These are phyloP conservation scores for Botryosphaeria agaves DNA, from an alignment of 2,329 filamentous ascomycete genomes.

Conservation along the genomic window DNA sequence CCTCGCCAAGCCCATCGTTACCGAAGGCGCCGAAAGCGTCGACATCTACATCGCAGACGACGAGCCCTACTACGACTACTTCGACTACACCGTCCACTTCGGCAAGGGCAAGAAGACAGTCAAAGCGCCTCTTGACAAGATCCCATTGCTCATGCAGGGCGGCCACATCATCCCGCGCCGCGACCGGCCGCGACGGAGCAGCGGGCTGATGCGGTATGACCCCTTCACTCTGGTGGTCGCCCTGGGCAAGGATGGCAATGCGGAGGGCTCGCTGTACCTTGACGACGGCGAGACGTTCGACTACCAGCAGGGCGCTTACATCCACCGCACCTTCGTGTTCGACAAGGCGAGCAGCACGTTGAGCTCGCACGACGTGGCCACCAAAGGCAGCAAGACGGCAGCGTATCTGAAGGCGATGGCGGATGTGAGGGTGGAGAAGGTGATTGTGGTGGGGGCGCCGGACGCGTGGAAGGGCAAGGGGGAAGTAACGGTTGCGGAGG, in stretches of 20 bases:
- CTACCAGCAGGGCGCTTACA: slow-evolving; percentile 69
- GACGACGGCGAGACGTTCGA: slow-evolving; percentile 93
- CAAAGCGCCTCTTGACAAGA: slow-evolving; percentile 63
- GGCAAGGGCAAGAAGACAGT: slow-evolving; percentile 58
- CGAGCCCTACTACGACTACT: slow-evolving; percentile 91
- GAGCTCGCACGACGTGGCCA: slow-evolving; percentile 48
- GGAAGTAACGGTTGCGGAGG: slow-evolving; percentile 48
- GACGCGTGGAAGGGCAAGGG: slow-evolving; percentile 48
- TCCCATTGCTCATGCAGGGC: slow-evolving; percentile 81
- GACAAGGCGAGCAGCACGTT: slow-evolving; percentile 36
- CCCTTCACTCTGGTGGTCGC: slow-evolving; percentile 82
- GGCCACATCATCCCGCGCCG: slow-evolving; percentile 85
- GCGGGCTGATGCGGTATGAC: slow-evolving; percentile 79
- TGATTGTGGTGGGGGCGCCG: slow-evolving; percentile 69
- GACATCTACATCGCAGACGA: slow-evolving; percentile 80
- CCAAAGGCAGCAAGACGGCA: slow-evolving; percentile 44
- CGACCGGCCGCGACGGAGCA: slow-evolving; percentile 72
- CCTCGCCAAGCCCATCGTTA: slow-evolving; percentile 79
- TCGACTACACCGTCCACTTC: slow-evolving; percentile 63
- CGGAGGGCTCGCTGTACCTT: slow-evolving; percentile 69
- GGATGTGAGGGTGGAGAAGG: slow-evolving; percentile 62
- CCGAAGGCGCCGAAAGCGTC: slow-evolving; percentile 52
- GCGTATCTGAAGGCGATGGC: slow-evolving; percentile 67
- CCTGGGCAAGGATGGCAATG: slow-evolving; percentile 49
- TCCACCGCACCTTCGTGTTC: slow-evolving; percentile 67